Percentiles rank a stretch among this genome's conserved stretches.
phyloP scores from a whole-genome alignment of 2,329 filamentous ascomycete genomes.

The Cordyceps pruinosa region DNA sequence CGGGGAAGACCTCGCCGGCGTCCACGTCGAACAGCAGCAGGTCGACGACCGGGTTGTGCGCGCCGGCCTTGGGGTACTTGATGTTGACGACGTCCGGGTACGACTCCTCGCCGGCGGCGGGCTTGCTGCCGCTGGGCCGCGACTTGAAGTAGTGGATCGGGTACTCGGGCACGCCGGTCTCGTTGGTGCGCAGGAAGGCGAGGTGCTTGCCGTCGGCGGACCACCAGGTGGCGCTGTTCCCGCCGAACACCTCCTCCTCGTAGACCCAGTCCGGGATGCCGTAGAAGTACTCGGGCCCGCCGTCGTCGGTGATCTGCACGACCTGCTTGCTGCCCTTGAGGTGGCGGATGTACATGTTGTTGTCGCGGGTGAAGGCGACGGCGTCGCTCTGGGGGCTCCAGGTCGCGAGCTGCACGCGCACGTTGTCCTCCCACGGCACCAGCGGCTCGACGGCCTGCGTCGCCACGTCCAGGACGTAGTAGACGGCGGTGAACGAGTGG shows the following conservation, averaged over 20 bases:
- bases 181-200: conserved; percentile 89
- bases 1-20: conserved; percentile 70
- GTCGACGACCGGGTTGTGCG: conserved; percentile 85
- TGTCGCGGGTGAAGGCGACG: conserved; percentile 80
- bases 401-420: conserved; percentile 71
- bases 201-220: conserved; percentile 81
- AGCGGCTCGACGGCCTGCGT: conserved; percentile 72
- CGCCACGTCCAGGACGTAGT: conserved; percentile 88
- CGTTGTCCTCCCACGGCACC: conserved; percentile 58
- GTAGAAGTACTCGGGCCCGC: conserved; percentile 84
- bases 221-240: conserved; percentile 90
- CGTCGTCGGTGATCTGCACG: conserved; percentile 74
- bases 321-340: conserved; percentile 46
- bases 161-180: conserved; percentile 84
- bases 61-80: conserved; percentile 95
- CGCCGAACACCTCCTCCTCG: conserved; percentile 60
- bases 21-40: conserved; percentile 82
- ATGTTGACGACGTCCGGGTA: conserved; percentile 89
- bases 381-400: conserved; percentile 88
- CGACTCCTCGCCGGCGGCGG: conserved; percentile 64
- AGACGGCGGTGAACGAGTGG: conserved; percentile 77
- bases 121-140: conserved; percentile 67
- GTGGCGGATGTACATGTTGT: conserved; percentile 81
- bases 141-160: conserved; percentile 91
- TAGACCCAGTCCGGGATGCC: conserved; percentile 98